phyloP scores from a whole-genome alignment of 108 stramenopile genomes.

The Nitzschia palea region DNA sequence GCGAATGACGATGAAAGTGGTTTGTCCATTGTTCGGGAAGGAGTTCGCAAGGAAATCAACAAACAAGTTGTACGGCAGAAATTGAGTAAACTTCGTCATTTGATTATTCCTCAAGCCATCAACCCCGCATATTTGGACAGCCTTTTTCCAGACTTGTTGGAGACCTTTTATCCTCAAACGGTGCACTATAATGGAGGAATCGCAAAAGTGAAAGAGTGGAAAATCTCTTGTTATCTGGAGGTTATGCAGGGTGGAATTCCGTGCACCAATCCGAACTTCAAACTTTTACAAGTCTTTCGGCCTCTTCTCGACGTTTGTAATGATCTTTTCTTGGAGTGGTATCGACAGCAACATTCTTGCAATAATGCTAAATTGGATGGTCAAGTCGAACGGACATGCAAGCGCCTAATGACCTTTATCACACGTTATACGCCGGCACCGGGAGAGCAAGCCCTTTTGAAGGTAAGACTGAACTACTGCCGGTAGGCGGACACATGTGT shows the following conservation, averaged over 20 bases:
- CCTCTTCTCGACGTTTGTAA: constrained; percentile 76
- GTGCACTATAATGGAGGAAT: constrained; percentile 85
- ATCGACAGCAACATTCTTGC: constrained; percentile 82
- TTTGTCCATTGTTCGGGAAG: constrained; percentile 39
- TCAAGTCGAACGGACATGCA: constrained; percentile 16
- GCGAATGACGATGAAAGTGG: too few species aligned
- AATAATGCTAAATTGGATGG: constrained; percentile 32
- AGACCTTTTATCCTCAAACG: constrained; percentile 75
- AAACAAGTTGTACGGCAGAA: constrained; percentile 78
- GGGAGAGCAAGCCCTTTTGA: constrained; percentile 85
- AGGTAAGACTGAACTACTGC: constrained; percentile 6
- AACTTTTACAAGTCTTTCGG: constrained; percentile 48
- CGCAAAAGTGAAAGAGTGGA: constrained; percentile 86
- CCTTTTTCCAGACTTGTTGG: constrained; percentile 63
- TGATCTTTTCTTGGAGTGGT: constrained; percentile 73
- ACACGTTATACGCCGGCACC: constrained; percentile 88
- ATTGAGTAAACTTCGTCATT: constrained; percentile 75
- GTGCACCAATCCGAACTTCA: constrained; percentile 68
- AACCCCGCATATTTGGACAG: constrained; percentile 71
- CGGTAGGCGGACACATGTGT: background rate
- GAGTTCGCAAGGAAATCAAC: constrained; percentile 51
- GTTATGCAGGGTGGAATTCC: constrained; percentile 88
- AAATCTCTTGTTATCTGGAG: constrained; percentile 88
- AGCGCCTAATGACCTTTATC: constrained; percentile 88
- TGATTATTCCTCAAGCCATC: constrained; percentile 63